Percentiles rank a stretch among this genome's conserved stretches.
Evolutionary conservation across 2,329 filamentous ascomycete species (phyloP).

Genomic region (Xylaria sp.): DNA sequence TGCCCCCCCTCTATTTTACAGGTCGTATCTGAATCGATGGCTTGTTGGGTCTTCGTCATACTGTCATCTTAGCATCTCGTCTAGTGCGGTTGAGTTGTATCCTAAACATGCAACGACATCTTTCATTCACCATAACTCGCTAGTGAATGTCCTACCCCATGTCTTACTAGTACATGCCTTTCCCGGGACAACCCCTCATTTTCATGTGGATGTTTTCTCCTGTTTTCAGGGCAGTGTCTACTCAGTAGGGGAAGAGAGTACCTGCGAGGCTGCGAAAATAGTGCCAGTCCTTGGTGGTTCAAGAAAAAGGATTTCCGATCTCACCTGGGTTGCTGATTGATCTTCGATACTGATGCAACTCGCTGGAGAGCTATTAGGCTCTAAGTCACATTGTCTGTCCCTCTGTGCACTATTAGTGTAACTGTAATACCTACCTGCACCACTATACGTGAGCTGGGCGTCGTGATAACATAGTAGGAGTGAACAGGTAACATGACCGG

Average conservation of each 20-base stretch:
- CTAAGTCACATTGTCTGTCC: slow-evolving; percentile 3
- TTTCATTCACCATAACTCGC: slow-evolving; percentile 27
- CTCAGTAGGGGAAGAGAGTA: background rate
- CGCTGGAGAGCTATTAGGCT: slow-evolving; percentile 5
- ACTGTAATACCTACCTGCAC: background rate
- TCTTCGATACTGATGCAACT: slow-evolving; percentile 7
- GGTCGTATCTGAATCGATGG: slow-evolving; percentile 34
- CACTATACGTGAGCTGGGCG: background rate
- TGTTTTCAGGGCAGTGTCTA: background rate
- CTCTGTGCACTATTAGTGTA: background rate
- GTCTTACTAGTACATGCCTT: slow-evolving; percentile 33
- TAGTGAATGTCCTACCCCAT: slow-evolving; percentile 31
- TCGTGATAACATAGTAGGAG: slow-evolving; percentile 27
- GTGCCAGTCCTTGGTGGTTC: slow-evolving; percentile 5
- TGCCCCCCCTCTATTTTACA: slow-evolving; percentile 21
- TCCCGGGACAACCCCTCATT: slow-evolving; percentile 35
- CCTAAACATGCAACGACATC: slow-evolving; percentile 26
- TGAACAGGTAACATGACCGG: slow-evolving; percentile 4
- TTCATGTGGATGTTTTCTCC: slow-evolving; percentile 23
- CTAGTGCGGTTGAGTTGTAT: slow-evolving; percentile 13
- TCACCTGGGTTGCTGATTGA: slow-evolving; percentile 7
- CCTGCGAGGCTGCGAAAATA: slow-evolving; percentile 13
- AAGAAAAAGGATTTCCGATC: slow-evolving; percentile 14
- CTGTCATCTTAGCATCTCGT: slow-evolving; percentile 21
- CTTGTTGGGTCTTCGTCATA: slow-evolving; percentile 28